Conservation (phyloP, 2,329 filamentous ascomycete genomes). For the Sporothrix phasma region DNA sequence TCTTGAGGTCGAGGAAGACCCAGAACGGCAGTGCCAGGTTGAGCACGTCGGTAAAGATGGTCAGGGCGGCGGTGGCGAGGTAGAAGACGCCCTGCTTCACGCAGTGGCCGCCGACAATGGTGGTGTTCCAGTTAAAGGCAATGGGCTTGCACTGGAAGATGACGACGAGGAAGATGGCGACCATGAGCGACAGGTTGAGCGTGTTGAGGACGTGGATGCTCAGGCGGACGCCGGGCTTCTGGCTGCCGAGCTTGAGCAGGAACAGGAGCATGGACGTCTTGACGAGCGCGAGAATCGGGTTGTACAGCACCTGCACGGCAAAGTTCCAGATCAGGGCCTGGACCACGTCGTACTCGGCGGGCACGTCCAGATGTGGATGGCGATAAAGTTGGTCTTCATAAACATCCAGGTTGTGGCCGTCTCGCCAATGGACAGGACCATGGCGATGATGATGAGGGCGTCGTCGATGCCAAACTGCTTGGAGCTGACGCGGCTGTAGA, state of each 20-base stretch:
- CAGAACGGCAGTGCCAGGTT: conserved; percentile 34
- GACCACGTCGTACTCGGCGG: conserved; percentile 7
- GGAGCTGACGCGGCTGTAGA: conserved; percentile 21
- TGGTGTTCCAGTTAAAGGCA: conserved; percentile 34
- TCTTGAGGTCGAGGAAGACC: conserved; percentile 26
- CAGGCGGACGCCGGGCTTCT: conserved; percentile 23
- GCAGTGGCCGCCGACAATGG: conserved; percentile 32
- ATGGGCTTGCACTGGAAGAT: conserved; percentile 34
- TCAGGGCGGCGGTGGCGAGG: conserved; percentile 30
- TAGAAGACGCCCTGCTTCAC: conserved; percentile 23
- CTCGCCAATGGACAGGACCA: conserved; percentile 15
- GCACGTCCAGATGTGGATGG: conserved; percentile 16
- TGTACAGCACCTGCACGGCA: conserved; percentile 18
- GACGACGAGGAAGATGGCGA: conserved; percentile 26
- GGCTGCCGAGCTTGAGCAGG: conserved; percentile 25
- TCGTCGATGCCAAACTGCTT: conserved; percentile 20
- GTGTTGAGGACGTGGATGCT: conserved; percentile 24
- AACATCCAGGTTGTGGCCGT: conserved; percentile 14
- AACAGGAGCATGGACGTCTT: conserved; percentile 29
- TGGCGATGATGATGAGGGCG: conserved; percentile 13
- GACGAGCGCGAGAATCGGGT: conserved; percentile 24
- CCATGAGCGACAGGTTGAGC: conserved; percentile 26
- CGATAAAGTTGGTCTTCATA: conserved; percentile 18
- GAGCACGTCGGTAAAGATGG: conserved; percentile 35
- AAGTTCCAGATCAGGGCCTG: conserved; percentile 16